Conservation (phyloP, 225 moss, liverwort and hornwort species). For the Marchantia paleacea region DNA sequence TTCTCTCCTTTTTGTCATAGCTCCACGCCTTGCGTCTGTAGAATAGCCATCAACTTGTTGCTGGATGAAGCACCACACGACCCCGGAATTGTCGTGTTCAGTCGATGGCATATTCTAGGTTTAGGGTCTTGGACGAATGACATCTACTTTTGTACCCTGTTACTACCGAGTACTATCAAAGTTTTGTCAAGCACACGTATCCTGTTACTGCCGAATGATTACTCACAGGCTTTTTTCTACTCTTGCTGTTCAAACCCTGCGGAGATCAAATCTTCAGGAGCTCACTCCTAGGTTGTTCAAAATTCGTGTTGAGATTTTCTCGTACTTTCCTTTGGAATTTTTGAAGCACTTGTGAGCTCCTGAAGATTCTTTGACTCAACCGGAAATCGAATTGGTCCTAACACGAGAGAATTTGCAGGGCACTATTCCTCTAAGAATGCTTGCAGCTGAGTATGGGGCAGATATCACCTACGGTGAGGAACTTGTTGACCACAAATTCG, state of each 20-base stretch:
- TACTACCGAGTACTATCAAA: no score
- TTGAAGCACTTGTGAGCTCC: background rate
- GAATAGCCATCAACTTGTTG: background rate
- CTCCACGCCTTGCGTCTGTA: background rate
- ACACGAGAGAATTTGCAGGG: conserved; percentile 21
- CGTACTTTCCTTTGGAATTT: background rate
- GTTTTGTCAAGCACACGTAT: background rate
- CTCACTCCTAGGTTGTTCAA: background rate
- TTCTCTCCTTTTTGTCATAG: background rate
- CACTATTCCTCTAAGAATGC: conserved; percentile 44
- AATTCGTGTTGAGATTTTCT: background rate
- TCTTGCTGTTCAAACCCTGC: background rate
- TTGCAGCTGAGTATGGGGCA: conserved; percentile 47
- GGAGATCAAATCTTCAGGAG: background rate
- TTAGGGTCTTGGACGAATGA: background rate
- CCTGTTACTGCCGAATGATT: background rate
- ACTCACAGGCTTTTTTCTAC: background rate
- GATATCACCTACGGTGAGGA: conserved; percentile 49
- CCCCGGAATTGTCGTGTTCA: background rate
- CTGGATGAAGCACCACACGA: background rate
- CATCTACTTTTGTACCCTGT: background rate
- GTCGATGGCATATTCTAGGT: background rate
- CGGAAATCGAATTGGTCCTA: background rate
- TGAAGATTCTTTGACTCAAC: background rate
- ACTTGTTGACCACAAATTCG: conserved; percentile 44